Base-by-base conservation (phyloP, 306 rosid species). In the Cicer bijugum region DNA sequence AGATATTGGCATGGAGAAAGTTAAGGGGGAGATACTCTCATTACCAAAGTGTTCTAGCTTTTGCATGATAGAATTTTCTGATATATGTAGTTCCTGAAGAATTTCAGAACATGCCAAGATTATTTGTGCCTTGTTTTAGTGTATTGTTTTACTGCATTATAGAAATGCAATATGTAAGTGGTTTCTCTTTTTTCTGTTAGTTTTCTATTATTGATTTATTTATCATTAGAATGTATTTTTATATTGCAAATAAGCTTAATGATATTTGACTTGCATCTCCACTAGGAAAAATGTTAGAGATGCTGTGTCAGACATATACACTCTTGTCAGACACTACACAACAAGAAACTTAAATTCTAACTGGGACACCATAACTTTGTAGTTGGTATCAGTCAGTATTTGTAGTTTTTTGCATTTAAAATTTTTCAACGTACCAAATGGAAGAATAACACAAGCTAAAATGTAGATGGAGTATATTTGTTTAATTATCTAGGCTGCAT, bases 1-100 rank as follows among this genome's bases (percentile, higher is more conserved):
- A 1, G 70, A 72, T 71, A 53, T 76, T 5, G 67, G 80, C 40
- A 33, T 83, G 62, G 82, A 79, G n/a, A 72, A 71, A 37, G 79
- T 80, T 15, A 71, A 80, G 77, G 60, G 76, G 33, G 35, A 61
- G 59, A 59, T 83, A 16, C 74, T 76, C 20, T 76, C 80, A 53
- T 67, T 80, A 39, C 77, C 84, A 1, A 80, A 60, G 74, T 8
- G 79, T 67, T 83, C 84, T 6, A 65, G 4, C 14, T 57, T 8
- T 71, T 77, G 75, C 40, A 17, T 4, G 15, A 50, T 75, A 47
- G 63, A 64, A 17, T 12, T 75, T 75, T 66, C 83, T 28, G 52
- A 78, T 45, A 59, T 52, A 43, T 68, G 33, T 5, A 10, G 35
- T 44, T 44, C 20, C 10, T 74, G 63, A 82, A 60, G 44, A 74